phyloP scores from a whole-genome alignment of 768 basidiomycete species.

The Dendrothele bispora region DNA sequence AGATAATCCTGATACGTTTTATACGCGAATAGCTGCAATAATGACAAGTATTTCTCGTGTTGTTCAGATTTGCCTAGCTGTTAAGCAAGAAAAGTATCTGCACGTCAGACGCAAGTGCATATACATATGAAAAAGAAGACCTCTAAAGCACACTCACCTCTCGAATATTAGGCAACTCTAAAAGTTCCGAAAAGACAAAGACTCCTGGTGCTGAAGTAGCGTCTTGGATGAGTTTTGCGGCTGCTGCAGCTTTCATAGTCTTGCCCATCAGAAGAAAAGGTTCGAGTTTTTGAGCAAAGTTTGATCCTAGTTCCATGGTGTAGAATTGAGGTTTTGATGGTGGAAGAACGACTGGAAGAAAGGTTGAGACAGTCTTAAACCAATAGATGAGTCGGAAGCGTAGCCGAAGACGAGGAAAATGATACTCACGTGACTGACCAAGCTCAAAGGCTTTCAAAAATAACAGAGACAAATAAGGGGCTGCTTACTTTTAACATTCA shows the following conservation, averaged over 20 bases:
- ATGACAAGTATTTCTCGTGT: conserved; percentile 54
- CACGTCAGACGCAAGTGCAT: too few relatives aligned
- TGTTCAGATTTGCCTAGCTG: conserved; percentile 73
- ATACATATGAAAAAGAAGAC: background rate
- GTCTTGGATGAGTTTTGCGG: conserved; percentile 85
- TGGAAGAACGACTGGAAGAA: too few relatives aligned
- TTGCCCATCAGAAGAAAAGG: conserved; percentile 92
- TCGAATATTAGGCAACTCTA: conserved; percentile 80
- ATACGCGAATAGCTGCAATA: conserved; percentile 89
- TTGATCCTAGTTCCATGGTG: conserved; percentile 62
- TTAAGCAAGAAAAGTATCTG: background rate
- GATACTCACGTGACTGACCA: too few relatives aligned
- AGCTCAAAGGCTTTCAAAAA: too few relatives aligned
- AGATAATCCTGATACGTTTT: conserved; percentile 84
- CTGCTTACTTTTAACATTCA: too few relatives aligned
- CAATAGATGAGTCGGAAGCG: too few relatives aligned
- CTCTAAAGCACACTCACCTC: conserved; percentile 52
- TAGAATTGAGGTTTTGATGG: background rate
- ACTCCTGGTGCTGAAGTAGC: conserved; percentile 88
- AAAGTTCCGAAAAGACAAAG: conserved; percentile 87
- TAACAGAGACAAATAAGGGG: too few relatives aligned
- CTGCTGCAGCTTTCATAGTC: conserved; percentile 88
- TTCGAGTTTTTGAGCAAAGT: conserved; percentile 73
- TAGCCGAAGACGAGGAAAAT: too few relatives aligned
- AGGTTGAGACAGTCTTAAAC: too few relatives aligned